Conservation (phyloP, 1,139 yeast species). For the Tardiomyces blankii region DNA sequence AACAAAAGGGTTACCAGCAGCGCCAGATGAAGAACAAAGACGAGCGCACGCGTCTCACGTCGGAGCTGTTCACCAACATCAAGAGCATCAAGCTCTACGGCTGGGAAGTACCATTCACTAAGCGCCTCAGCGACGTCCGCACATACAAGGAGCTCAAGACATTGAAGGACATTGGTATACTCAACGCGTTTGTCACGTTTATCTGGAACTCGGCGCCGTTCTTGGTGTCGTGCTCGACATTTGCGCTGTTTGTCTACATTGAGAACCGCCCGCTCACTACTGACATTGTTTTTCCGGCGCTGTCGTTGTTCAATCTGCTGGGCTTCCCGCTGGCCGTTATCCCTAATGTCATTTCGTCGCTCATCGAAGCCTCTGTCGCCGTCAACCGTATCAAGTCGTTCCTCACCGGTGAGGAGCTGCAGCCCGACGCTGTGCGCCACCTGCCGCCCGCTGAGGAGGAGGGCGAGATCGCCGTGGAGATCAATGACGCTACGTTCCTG, state of each 20-base stretch:
- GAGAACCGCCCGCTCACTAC: conserved; percentile 67
- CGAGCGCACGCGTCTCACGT: conserved; percentile 59
- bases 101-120: conserved; percentile 84
- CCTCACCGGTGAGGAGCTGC: conserved; percentile 69
- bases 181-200: conserved; percentile 62
- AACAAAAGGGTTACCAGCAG: conserved; percentile 71
- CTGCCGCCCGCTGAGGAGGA: conserved; percentile 37
- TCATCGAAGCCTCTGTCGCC: conserved; percentile 89
- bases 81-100: conserved; percentile 88
- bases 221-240: conserved; percentile 83
- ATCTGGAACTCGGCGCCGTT: conserved; percentile 86
- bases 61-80: conserved; percentile 83
- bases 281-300: conserved; percentile 91
- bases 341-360: conserved; percentile 79
- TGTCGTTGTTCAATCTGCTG: conserved; percentile 65
- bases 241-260: conserved; percentile 64
- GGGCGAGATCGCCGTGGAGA: conserved; percentile 63
- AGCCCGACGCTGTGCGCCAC: conserved; percentile 59
- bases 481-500: conserved; percentile 70
- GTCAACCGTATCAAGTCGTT: conserved; percentile 63
- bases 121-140: conserved; percentile 66
- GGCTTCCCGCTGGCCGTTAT: conserved; percentile 89
- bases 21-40: conserved; percentile 59
- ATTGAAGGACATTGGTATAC: conserved; percentile 64
- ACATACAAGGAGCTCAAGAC: conserved; percentile 79